Evolutionary conservation across 768 basidiomycete species (phyloP), one percentile per base, ranked within the genome.

Genomic region (Polyporus arcularius): DNA sequence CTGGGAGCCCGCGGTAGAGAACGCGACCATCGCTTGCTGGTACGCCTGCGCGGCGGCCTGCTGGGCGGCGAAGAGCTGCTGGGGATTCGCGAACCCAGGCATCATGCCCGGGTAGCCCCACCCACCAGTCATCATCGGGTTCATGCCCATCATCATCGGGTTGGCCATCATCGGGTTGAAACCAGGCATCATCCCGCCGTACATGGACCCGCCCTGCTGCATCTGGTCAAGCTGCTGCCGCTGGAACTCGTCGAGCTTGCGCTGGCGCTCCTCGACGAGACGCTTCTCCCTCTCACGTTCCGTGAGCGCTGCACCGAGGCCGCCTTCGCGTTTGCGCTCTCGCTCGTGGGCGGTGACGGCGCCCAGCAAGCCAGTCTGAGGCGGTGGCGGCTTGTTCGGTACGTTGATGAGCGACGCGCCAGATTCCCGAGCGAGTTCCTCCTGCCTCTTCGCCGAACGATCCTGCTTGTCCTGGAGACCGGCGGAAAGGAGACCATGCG

Each of bases 391-490:
- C 71, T 96, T 96, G 70, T 88, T 86, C 4, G 93, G 94, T n/a
- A 99, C 93, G 72, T 96, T 96, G 78, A 98, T 88, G 55, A 98
- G 82, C 4, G 94, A 94, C 15, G 86, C 91, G 31, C 97, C 97
- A 7, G 82, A 87, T 75, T 97, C 96, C 39, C 96, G 82, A 10
- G 97, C 97, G 11, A 92, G 75, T 72, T 97, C 93, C 72, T 99
- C 96, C 69, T 98, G 94, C 54, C 89, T 83, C 74, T 96, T 96
- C 2, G 97, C 97, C 32, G 95, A 97, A 39, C 96, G 86, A 70
- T 97, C 95, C 72, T 96, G 89, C 72, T 94, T 94, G 72, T 98
- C 96, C 70, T 96, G 93, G 65, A 98, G 80, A 40, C 97, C 97
- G 55, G 94, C 94, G 59, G 94, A 95, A 42, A 99, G 85, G 15